Conservation (phyloP, 1,284 basidiomycete species). For the Papiliotrema flavescens region DNA sequence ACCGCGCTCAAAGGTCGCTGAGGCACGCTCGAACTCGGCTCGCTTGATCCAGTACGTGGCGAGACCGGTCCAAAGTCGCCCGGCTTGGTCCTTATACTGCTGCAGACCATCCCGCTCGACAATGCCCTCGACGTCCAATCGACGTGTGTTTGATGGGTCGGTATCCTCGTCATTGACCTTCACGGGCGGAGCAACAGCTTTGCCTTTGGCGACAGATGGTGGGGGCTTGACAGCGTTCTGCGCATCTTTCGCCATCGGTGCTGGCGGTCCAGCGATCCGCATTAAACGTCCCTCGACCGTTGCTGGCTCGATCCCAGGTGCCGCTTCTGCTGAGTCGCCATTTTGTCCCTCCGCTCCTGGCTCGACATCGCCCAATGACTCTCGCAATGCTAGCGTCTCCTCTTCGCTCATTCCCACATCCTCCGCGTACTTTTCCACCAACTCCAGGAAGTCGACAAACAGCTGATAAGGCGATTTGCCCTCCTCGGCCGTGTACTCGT, state of each 20-base stretch:
- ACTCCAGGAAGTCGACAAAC: slow-evolving; percentile 86
- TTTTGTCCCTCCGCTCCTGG: slow-evolving; percentile 24
- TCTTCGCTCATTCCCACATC: slow-evolving; percentile 88
- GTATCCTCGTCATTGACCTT: slow-evolving; percentile 72
- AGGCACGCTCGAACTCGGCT: slow-evolving; percentile 86
- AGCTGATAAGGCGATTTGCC: slow-evolving; percentile 95
- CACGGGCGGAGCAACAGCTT: slow-evolving; percentile 26
- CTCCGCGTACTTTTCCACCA: slow-evolving; percentile 86
- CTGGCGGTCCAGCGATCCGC: slow-evolving; percentile 68
- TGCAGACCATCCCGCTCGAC: slow-evolving; percentile 79
- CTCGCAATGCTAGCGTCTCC: slow-evolving; percentile 55
- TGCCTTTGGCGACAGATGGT: slow-evolving; percentile 4
- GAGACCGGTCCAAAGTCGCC: slow-evolving; percentile 90
- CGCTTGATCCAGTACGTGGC: slow-evolving; percentile 99
- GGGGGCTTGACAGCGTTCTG: slow-evolving; percentile 25
- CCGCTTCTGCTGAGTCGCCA: not conserved
- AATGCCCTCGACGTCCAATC: slow-evolving; percentile 81
- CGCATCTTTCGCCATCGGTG: slow-evolving; percentile 50
- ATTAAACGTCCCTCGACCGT: slow-evolving; percentile 64
- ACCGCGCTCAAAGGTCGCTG: slow-evolving; percentile 82
- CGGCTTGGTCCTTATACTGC: slow-evolving; percentile 93
- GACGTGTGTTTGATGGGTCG: slow-evolving; percentile 67
- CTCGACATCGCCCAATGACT: slow-evolving; percentile 40
- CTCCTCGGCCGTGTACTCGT: slow-evolving; percentile 82
- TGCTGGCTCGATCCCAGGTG: slow-evolving; percentile 40